These are phyloP conservation scores for Sophora flavescens DNA, from an alignment of 306 rosid genomes.

Conservation along the genomic window DNA sequence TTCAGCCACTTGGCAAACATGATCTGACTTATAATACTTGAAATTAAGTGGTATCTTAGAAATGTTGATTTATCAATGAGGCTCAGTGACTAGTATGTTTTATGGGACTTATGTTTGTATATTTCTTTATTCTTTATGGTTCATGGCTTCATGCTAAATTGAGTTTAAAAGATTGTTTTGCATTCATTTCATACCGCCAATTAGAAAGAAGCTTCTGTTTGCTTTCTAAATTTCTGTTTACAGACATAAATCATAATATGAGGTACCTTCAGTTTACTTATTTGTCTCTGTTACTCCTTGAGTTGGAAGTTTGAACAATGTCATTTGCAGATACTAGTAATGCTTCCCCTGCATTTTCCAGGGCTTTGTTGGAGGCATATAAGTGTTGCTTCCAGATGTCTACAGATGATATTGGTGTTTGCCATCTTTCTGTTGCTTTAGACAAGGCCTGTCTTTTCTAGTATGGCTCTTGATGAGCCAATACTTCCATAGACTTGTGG, in stretches of 20 bases:
- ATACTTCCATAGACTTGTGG: slow-evolving; percentile 45
- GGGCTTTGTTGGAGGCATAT: slow-evolving; percentile 70
- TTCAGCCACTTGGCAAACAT: slow-evolving; percentile 38
- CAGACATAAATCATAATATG: slow-evolving; percentile 12
- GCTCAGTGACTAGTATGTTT: slow-evolving; percentile 32
- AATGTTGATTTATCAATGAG: slow-evolving; percentile 37
- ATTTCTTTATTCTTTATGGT: slow-evolving; percentile 35
- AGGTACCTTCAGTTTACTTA: slow-evolving; percentile 41
- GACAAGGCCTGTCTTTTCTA: slow-evolving; percentile 50
- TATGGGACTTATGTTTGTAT: slow-evolving; percentile 17
- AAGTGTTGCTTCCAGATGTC: slow-evolving; percentile 67
- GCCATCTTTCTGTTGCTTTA: slow-evolving; percentile 57
- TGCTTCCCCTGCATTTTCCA: slow-evolving; percentile 81
- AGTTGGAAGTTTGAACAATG: slow-evolving; percentile 54
- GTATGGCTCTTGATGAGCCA: slow-evolving; percentile 55
- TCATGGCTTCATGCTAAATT: slow-evolving; percentile 37
- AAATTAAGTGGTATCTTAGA: slow-evolving; percentile 34
- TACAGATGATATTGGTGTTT: slow-evolving; percentile 55
- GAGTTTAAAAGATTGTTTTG: slow-evolving; percentile 46
- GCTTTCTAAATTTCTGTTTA: slow-evolving; percentile 45
- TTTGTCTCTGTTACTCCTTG: slow-evolving; percentile 46
- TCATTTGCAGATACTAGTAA: slow-evolving; percentile 61
- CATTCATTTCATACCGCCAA: slow-evolving; percentile 12
- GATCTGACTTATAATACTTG: slow-evolving; percentile 41
- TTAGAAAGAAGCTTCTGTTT: slow-evolving; percentile 40